Evolutionary conservation across 768 basidiomycete species (phyloP).

Genomic region (Tricholoma sp.): DNA sequence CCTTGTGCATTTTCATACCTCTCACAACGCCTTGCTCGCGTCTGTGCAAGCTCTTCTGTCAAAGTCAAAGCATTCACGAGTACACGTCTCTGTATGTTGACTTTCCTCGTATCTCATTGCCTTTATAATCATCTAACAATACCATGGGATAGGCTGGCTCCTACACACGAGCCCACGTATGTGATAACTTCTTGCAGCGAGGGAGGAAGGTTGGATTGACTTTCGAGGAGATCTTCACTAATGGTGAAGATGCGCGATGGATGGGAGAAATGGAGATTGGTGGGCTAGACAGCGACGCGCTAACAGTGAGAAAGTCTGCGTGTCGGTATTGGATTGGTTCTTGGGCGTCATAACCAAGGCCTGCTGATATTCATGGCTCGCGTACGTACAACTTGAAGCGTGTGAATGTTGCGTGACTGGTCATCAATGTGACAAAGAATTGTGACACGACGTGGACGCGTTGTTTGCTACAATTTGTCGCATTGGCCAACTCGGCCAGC

Average conservation of each 20-base stretch:
- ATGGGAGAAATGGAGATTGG: constrained; percentile 40
- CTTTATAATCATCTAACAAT: neutral
- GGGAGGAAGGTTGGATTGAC: constrained; percentile 35
- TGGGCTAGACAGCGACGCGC: constrained; percentile 40
- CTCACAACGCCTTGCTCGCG: constrained; percentile 50
- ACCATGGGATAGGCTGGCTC: constrained; percentile 42
- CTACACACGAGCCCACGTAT: constrained; percentile 51
- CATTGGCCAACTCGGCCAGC: neutral
- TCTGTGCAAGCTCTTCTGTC: constrained; percentile 48
- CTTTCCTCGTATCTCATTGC: neutral
- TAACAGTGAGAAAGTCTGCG: constrained; percentile 48
- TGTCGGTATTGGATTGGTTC: constrained; percentile 63
- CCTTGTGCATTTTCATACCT: constrained; percentile 61
- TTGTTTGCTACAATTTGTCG: constrained; percentile 1
- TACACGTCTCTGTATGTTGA: constrained; percentile 49
- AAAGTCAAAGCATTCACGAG: constrained; percentile 32
- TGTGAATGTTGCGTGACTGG: too few species aligned
- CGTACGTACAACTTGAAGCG: too few species aligned
- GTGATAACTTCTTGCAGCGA: constrained; percentile 46
- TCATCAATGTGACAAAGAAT: neutral
- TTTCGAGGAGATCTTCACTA: constrained; percentile 38
- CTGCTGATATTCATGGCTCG: neutral
- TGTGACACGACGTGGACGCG: constrained; percentile 4
- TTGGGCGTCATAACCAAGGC: constrained; percentile 27
- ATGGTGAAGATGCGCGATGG: constrained; percentile 36